A percentile compares a stretch with the other conserved stretches of the same genome.
phyloP scores from a whole-genome alignment of 2,329 filamentous ascomycete genomes.

The Sporothrix pseudoabietina region DNA sequence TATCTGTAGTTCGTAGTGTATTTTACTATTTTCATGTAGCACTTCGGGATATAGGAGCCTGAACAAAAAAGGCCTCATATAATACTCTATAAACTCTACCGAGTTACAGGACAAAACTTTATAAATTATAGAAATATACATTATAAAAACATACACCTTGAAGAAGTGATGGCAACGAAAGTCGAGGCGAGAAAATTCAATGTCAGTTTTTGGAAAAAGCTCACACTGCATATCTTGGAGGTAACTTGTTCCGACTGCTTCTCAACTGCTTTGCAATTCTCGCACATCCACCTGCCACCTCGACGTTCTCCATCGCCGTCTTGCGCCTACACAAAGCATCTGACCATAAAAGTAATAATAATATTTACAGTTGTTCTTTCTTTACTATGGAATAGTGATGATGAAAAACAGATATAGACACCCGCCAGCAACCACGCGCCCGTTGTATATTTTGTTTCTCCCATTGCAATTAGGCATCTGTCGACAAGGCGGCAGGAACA shows the following conservation, averaged over 20 bases:
- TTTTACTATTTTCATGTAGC: neutral
- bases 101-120: neutral
- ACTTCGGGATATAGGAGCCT: constrained; percentile 4
- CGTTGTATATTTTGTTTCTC: neutral
- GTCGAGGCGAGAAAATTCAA: too few species aligned
- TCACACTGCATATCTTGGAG: neutral
- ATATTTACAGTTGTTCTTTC: neutral
- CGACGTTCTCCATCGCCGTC: neutral
- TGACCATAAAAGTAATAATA: neutral
- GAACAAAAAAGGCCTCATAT: too few species aligned
- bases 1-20: too few species aligned
- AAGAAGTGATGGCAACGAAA: too few species aligned
- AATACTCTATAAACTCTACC: neutral
- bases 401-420: neutral
- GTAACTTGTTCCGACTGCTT: too few species aligned
- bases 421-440: constrained; percentile 4
- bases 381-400: constrained; percentile 2
- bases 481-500: constrained; percentile 4
- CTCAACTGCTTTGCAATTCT: too few species aligned
- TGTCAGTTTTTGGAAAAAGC: too few species aligned
- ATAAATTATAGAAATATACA: neutral
- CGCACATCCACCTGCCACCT: too few species aligned
- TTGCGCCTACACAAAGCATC: neutral
- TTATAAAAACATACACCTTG: too few species aligned
- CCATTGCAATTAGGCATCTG: constrained; percentile 2